phyloP scores from a whole-genome alignment of 371 early-diverging fungal species.

The Mycotypha africana region DNA sequence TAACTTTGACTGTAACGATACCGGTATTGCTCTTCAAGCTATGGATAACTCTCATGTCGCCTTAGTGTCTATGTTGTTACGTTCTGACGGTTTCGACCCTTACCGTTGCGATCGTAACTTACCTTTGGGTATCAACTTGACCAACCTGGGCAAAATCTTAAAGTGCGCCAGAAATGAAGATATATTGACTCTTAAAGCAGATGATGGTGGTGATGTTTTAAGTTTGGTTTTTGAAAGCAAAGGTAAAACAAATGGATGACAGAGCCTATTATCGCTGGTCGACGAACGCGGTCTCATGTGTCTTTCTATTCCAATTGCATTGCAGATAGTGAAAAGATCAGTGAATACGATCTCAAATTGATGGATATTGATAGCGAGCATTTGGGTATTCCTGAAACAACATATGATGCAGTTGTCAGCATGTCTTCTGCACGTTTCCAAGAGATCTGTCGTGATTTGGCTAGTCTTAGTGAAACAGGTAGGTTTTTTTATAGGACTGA shows the following conservation, averaged over 20 bases:
- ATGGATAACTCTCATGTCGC: slow-evolving; percentile 99
- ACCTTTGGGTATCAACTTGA: slow-evolving; percentile 89
- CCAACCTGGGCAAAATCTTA: slow-evolving; percentile 86
- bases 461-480: slow-evolving; percentile 84
- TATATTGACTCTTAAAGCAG: slow-evolving; percentile 85
- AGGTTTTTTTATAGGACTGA: slow-evolving; percentile 6
- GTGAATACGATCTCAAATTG: slow-evolving; percentile 94
- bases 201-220: slow-evolving; percentile 82
- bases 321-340: slow-evolving; percentile 77
- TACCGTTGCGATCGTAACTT: slow-evolving; percentile 95
- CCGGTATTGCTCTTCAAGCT: slow-evolving; percentile 96
- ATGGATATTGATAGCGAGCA: slow-evolving; percentile 97
- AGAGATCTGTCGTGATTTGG: slow-evolving; percentile 89
- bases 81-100: slow-evolving; percentile 89
- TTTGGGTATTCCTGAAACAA: slow-evolving; percentile 92
- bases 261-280: too few species aligned
- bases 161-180: slow-evolving; percentile 95
- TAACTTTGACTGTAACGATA: slow-evolving; percentile 96
- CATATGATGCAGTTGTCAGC: slow-evolving; percentile 84
- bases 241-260: slow-evolving; percentile 28
- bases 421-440: slow-evolving; percentile 91
- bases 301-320: background rate
- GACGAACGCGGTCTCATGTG: background rate
- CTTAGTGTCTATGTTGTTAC: slow-evolving; percentile 85
- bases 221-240: slow-evolving; percentile 81